Percentiles rank a stretch among this genome's conserved stretches.
Evolutionary conservation across 441 rosid species (phyloP).

Genomic region (Raphanus hybrid): DNA sequence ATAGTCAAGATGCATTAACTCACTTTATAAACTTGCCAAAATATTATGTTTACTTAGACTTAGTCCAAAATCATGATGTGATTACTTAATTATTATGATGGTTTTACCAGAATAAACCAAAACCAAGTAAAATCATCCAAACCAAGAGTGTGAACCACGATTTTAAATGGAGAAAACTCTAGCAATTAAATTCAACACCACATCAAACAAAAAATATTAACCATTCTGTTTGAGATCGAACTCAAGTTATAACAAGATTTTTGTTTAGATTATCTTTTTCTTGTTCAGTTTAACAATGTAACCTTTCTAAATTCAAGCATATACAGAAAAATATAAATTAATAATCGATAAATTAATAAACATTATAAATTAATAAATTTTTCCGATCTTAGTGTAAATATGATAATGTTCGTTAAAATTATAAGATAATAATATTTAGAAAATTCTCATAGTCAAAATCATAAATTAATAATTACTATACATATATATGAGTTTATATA

Average conservation of each 20-base stretch:
- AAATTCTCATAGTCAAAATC: too few species aligned
- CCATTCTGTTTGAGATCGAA: neutral
- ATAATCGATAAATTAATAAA: too few species aligned
- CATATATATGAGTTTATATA: too few species aligned
- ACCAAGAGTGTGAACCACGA: neutral
- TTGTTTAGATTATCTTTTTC: neutral
- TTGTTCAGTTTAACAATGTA: too few species aligned
- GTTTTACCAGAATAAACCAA: conserved; percentile 2
- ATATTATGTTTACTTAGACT: neutral
- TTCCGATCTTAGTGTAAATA: too few species aligned
- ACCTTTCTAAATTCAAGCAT: too few species aligned
- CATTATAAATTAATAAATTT: too few species aligned
- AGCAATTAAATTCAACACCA: neutral
- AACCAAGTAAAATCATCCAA: neutral
- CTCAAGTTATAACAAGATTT: neutral
- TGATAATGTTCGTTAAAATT: too few species aligned
- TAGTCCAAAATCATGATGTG: neutral
- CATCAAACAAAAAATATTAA: neutral
- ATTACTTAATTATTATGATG: neutral
- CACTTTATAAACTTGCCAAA: conserved; percentile 23
- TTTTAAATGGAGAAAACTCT: neutral
- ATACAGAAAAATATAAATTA: neutral
- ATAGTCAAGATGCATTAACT: conserved; percentile 11
- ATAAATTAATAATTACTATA: too few species aligned
- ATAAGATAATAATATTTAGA: too few species aligned